Conservation (phyloP, 108 stramenopile genomes). For the Cylindrotheca fusiformis region DNA sequence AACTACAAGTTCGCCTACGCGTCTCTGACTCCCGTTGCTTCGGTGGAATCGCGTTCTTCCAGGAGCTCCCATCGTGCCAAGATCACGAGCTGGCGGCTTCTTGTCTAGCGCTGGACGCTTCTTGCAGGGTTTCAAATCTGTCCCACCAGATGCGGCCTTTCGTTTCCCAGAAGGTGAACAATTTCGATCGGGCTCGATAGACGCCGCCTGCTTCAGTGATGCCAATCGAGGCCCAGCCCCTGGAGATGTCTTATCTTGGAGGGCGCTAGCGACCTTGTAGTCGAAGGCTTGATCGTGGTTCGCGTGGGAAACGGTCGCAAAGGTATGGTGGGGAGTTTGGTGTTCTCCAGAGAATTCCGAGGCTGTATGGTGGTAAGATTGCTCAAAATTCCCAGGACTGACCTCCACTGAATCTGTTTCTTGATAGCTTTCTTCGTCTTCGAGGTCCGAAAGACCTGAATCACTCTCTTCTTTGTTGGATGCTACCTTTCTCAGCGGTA, state of each 20-base stretch:
- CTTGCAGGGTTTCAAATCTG: not conserved
- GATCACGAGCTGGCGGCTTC: conserved; percentile 14
- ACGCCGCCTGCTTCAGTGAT: too few species aligned
- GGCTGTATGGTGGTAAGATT: not conserved
- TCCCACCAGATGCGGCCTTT: not conserved
- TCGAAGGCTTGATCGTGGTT: not conserved
- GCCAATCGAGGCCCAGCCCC: conserved; percentile 3
- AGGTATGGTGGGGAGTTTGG: too few species aligned
- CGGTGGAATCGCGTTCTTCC: not conserved
- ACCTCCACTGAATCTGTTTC: not conserved
- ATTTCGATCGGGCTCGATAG: not conserved
- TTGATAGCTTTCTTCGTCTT: not conserved
- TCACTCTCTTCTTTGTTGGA: conserved; percentile 3
- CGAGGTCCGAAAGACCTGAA: not conserved
- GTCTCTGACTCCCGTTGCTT: not conserved
- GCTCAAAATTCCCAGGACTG: not conserved
- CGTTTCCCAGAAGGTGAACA: not conserved
- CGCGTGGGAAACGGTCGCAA: not conserved
- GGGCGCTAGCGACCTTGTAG: not conserved
- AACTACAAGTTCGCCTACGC: not conserved
- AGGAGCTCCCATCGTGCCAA: conserved; percentile 5
- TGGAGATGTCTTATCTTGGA: not conserved
- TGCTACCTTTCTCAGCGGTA: conserved; percentile 10
- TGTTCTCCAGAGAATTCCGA: not conserved
- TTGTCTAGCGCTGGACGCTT: conserved; percentile 6